Conservation (phyloP, 2,329 filamentous ascomycete species). For the Metarhizium anisopliae region DNA sequence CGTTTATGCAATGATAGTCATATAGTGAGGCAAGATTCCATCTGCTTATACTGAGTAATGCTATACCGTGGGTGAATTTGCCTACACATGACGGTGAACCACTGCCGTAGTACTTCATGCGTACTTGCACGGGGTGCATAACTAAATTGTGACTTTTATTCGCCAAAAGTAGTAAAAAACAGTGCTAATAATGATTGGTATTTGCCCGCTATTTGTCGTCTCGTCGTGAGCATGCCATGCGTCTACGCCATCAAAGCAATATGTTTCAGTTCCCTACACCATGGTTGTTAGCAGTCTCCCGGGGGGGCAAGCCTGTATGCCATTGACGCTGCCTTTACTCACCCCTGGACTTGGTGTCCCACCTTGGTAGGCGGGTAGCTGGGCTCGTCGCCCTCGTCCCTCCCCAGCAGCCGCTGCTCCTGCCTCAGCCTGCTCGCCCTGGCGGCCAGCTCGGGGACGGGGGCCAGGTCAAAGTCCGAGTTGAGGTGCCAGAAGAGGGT, state of each 20-base stretch:
- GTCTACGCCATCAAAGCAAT: slow-evolving; percentile 40
- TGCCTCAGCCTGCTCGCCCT: slow-evolving; percentile 34
- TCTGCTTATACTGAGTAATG: background rate
- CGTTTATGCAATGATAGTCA: background rate
- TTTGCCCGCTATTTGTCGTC: background rate
- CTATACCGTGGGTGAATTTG: background rate
- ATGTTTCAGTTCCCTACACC: slow-evolving; percentile 38
- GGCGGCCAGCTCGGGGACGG: slow-evolving; percentile 38
- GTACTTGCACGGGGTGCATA: too few species aligned
- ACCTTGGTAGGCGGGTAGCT: slow-evolving; percentile 47
- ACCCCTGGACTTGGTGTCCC: slow-evolving; percentile 49
- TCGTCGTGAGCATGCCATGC: background rate
- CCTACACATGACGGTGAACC: too few species aligned
- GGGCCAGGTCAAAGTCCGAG: slow-evolving; percentile 46
- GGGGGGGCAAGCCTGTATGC: too few species aligned
- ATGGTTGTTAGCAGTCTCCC: background rate
- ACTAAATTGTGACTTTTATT: too few species aligned
- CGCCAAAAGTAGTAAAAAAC: too few species aligned
- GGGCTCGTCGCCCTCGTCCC: slow-evolving; percentile 42
- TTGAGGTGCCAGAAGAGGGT: slow-evolving; percentile 54
- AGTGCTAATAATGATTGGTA: too few species aligned
- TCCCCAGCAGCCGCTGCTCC: slow-evolving; percentile 38
- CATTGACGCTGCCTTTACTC: slow-evolving; percentile 12
- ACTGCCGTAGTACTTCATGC: too few species aligned
- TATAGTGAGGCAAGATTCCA: background rate